Conservation (phyloP, 768 basidiomycete genomes). For the Suillus brevipes region DNA sequence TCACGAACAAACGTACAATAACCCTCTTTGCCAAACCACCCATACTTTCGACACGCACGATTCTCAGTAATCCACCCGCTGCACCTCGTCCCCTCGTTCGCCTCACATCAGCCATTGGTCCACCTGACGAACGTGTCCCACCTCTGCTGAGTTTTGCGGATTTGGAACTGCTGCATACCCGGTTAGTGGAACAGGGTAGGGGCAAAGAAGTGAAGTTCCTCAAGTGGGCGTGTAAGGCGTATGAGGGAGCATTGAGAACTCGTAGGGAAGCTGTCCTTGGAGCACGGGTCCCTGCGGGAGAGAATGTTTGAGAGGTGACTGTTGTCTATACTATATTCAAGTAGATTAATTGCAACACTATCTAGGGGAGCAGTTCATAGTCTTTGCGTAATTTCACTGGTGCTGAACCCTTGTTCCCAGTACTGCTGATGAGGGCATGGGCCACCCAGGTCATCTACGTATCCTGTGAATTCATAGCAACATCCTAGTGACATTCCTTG, state of each 20-base stretch:
- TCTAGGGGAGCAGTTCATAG: neutral
- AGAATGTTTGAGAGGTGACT: neutral
- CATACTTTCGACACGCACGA: constrained; percentile 59
- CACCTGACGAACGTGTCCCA: constrained; percentile 78
- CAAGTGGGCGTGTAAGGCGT: constrained; percentile 72
- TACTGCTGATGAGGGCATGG: no score
- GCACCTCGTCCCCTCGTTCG: constrained; percentile 66
- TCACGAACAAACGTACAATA: constrained; percentile 10
- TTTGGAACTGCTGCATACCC: constrained; percentile 76
- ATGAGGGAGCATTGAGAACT: constrained; percentile 63
- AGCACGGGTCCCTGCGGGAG: constrained; percentile 2
- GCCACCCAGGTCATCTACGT: no score
- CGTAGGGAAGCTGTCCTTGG: constrained; percentile 48
- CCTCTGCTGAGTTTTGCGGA: constrained; percentile 78
- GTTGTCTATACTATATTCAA: neutral
- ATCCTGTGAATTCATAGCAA: no score
- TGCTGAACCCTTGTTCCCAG: neutral
- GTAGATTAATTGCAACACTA: neutral
- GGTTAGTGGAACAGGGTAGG: constrained; percentile 50
- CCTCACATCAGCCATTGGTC: constrained; percentile 54
- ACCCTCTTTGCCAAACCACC: constrained; percentile 40
- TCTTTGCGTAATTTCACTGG: neutral
- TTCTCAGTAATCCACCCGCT: constrained; percentile 36
- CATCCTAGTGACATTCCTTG: no score
- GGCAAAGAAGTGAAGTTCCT: constrained; percentile 61